phyloP scores from a whole-genome alignment of 352 stramenopile genomes.

The Phytophthora constricta region DNA sequence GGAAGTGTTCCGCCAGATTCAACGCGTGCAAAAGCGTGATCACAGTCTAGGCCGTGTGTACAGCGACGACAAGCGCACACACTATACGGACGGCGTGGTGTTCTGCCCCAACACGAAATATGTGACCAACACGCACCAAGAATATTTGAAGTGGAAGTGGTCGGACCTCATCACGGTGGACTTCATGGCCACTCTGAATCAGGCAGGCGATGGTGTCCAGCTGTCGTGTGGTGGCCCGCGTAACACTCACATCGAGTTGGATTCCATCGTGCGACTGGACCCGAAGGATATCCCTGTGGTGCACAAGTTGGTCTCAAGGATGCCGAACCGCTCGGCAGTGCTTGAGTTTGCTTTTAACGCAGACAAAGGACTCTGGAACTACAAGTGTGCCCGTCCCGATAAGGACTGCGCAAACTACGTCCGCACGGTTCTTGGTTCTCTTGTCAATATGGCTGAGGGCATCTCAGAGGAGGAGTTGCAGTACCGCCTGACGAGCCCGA shows the following conservation, averaged over 20 bases:
- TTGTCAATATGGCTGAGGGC: conserved; percentile 92
- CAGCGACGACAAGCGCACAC: conserved; percentile 81
- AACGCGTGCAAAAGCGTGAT: conserved; percentile 79
- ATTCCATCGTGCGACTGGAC: conserved; percentile 83
- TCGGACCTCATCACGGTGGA: conserved; percentile 91
- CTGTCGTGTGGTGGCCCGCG: conserved; percentile 78
- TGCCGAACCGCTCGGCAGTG: conserved; percentile 68
- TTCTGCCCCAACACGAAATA: conserved; percentile 91
- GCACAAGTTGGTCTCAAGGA: conserved; percentile 68
- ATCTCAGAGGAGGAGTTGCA: conserved; percentile 92
- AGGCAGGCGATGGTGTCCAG: conserved; percentile 58
- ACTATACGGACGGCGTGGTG: conserved; percentile 91
- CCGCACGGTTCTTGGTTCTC: conserved; percentile 87
- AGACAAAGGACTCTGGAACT: conserved; percentile 91
- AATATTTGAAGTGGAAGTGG: conserved; percentile 95
- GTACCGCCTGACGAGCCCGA: conserved; percentile 80
- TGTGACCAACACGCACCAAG: conserved; percentile 83
- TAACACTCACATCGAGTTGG: conserved; percentile 83
- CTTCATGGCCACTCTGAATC: conserved; percentile 71
- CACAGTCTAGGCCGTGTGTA: conserved; percentile 82
- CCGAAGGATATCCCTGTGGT: conserved; percentile 75
- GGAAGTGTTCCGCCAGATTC: conserved; percentile 85
- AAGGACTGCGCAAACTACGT: conserved; percentile 92
- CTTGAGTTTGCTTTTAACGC: conserved; percentile 90
- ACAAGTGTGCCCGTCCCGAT: conserved; percentile 88